Evolutionary conservation across 805 yeast genomes (phyloP), one percentile per base, ranked within the genome.

Genomic region (Cyberlindnera xylosilytica): DNA sequence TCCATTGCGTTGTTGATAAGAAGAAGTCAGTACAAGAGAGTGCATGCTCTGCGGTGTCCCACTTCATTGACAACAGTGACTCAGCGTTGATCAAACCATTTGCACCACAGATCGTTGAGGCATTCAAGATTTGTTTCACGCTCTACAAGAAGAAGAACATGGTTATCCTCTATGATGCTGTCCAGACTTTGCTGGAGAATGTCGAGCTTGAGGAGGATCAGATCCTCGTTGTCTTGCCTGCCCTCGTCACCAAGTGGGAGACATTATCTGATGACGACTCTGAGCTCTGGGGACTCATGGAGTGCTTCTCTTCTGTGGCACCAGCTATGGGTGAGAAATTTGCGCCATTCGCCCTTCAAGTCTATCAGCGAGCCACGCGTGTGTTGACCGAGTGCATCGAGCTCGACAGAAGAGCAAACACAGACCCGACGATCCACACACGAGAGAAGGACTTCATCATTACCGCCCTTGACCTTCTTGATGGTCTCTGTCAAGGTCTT

Each of bases 1-100:
- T 93, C 59, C 67, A 62, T 38, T 84, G 93, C 63, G 79, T 87
- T 19, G 67, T 88, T 52, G 98, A 93, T 61, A 73, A 70, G 39
- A 88, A 87, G 67, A 89, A 90, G 60, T 85, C 84, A 44, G 99
- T 91, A n/a, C 99, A 93, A 65, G 91, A 89, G 56, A 84, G 96
- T 43, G 97, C 96, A 1, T 87, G 96, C 53, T 78, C 89, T 28
- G 86, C 97, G 10, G 74, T 91, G 34, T 83, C 96, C 1, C 81
- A 81, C 42, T 85, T 90, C 48, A 80, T 90, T 31, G 97, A 90
- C 56, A 77, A 73, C 44, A 74, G 93, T 18, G 88, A 86, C 41
- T 64, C 79, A 2, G 73, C 70, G 33, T 59, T 83, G 32, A 70
- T 90, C 37, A 74, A 72, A 20, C 81, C 82, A 17, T 78, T 83